phyloP scores from a whole-genome alignment of 2,329 filamentous ascomycete genomes.

The Colletotrichum zoysiae region DNA sequence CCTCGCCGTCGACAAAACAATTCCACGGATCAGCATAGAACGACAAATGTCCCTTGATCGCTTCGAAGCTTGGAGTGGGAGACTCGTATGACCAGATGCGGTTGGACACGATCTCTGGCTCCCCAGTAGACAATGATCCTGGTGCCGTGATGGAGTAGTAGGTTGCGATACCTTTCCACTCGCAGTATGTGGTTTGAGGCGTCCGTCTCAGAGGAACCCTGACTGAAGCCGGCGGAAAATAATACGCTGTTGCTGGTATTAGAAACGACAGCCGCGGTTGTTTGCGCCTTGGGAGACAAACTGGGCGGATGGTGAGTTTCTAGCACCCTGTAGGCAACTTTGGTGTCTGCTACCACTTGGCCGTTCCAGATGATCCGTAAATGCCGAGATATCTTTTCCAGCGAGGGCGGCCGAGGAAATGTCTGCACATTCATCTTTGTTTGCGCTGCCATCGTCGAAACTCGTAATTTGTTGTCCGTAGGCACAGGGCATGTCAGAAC shows the following conservation, averaged over 20 bases:
- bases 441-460: conserved; percentile 16
- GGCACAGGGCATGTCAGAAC: too few relatives aligned
- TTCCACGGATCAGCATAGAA: conserved; percentile 74
- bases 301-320: conserved; percentile 74
- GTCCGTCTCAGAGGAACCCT: conserved; percentile 61
- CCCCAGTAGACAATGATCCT: conserved; percentile 46
- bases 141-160: conserved; percentile 66
- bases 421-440: conserved; percentile 65
- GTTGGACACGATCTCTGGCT: conserved; percentile 57
- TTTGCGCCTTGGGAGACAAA: conserved; percentile 47
- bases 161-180: conserved; percentile 72
- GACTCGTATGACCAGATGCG: conserved; percentile 71
- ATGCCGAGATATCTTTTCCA: conserved; percentile 66
- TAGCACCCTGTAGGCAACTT: conserved; percentile 70
- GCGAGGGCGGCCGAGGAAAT: conserved; percentile 69
- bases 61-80: conserved; percentile 64
- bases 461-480: not conserved
- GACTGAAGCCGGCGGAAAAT: conserved; percentile 66
- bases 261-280: conserved; percentile 2
- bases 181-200: conserved; percentile 62
- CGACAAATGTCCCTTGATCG: conserved; percentile 67
- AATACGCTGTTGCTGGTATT: conserved; percentile 61
- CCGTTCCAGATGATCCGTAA: conserved; percentile 69
- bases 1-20: conserved; percentile 72
- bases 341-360: conserved; percentile 68